phyloP scores from a whole-genome alignment of 129 eudicot species.

The Ambrosia artemisiifolia region DNA sequence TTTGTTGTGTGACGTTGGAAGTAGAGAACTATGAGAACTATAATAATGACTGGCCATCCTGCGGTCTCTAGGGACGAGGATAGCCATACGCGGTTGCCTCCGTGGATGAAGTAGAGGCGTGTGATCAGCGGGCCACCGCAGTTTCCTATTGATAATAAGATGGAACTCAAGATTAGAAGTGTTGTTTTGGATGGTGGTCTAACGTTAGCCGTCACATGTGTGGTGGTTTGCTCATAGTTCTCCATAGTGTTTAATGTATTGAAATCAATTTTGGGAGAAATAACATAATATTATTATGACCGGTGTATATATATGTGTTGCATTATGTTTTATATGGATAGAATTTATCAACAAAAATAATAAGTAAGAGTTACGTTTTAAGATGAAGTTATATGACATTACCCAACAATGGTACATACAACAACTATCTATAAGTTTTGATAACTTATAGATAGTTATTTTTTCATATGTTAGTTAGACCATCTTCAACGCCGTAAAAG shows the following conservation, averaged over 20 bases:
- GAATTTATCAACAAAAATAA: too few relatives aligned
- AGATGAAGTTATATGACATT: too few relatives aligned
- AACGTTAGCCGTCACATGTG: not conserved
- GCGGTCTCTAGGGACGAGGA: slow-evolving; percentile 17
- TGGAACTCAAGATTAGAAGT: slow-evolving; percentile 24
- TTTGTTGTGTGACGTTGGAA: not conserved
- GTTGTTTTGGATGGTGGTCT: slow-evolving; percentile 6
- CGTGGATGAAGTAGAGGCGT: slow-evolving; percentile 44
- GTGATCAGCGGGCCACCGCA: slow-evolving; percentile 40
- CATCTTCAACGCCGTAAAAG: too few relatives aligned
- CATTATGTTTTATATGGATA: not conserved
- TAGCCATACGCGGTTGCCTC: slow-evolving; percentile 42
- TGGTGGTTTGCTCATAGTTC: not conserved
- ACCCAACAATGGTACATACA: too few relatives aligned
- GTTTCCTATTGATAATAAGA: slow-evolving; percentile 34
- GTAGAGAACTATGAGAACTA: slow-evolving; percentile 27
- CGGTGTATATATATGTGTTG: not conserved
- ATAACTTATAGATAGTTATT: too few relatives aligned
- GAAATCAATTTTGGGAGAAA: not conserved
- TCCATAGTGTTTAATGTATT: not conserved
- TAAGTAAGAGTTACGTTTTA: too few relatives aligned
- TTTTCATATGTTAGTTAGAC: too few relatives aligned
- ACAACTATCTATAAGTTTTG: too few relatives aligned
- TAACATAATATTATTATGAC: not conserved
- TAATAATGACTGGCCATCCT: slow-evolving; percentile 32